Evolutionary conservation across 2,329 filamentous ascomycete species (phyloP).

Genomic region (Cephalotrichum gorgonifer): DNA sequence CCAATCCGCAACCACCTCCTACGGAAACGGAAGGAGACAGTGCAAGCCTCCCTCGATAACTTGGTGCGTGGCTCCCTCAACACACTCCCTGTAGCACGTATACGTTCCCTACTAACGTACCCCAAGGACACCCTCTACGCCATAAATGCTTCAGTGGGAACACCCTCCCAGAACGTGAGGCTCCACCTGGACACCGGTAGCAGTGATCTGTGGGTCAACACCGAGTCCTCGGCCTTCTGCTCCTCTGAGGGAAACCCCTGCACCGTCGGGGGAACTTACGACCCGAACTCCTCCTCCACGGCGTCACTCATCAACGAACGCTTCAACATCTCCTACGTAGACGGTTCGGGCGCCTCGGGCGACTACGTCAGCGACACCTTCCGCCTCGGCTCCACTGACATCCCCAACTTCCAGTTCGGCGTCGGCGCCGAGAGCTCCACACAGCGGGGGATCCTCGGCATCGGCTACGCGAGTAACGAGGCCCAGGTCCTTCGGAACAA

Average conservation of each 20-base stretch:
- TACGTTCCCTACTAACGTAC: neutral
- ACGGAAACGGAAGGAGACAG: slow-evolving; percentile 13
- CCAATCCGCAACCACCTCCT: slow-evolving; percentile 18
- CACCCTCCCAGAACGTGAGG: slow-evolving; percentile 44
- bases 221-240: slow-evolving; percentile 51
- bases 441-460: slow-evolving; percentile 67
- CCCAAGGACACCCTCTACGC: slow-evolving; percentile 53
- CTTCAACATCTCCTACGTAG: slow-evolving; percentile 84
- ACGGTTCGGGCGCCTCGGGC: slow-evolving; percentile 65
- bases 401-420: slow-evolving; percentile 58
- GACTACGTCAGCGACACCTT: slow-evolving; percentile 74
- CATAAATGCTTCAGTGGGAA: slow-evolving; percentile 52
- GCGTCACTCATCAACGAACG: slow-evolving; percentile 62
- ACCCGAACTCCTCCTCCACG: slow-evolving; percentile 61
- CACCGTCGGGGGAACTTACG: slow-evolving; percentile 53
- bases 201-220: slow-evolving; percentile 64
- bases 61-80: slow-evolving; percentile 27
- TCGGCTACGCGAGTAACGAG: slow-evolving; percentile 75
- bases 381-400: slow-evolving; percentile 39
- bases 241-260: slow-evolving; percentile 38
- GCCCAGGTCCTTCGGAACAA: slow-evolving; percentile 53
- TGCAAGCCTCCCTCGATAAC: slow-evolving; percentile 42
- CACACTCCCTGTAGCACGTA: slow-evolving; percentile 11
- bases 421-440: slow-evolving; percentile 55
- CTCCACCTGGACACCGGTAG: slow-evolving; percentile 60